Base-by-base conservation (phyloP, 2,329 filamentous ascomycete species). In the Pestalotiopsis sp. region DNA sequence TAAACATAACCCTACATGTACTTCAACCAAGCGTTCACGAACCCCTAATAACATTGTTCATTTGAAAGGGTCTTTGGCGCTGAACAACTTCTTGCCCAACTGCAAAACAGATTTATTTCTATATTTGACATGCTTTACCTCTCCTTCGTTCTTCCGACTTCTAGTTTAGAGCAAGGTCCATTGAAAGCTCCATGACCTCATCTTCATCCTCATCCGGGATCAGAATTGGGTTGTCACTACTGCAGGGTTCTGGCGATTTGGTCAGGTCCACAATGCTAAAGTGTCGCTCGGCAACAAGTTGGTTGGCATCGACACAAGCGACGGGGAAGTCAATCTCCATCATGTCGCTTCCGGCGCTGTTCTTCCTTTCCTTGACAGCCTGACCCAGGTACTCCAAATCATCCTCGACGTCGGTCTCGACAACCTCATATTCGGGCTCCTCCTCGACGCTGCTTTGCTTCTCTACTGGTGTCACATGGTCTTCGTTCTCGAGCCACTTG, bases 401-500 rank as follows among this genome's bases (percentile, higher is more conserved):
- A 49, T 61, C 58, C 5, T 57, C 66, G n/a, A 57, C 31, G 17
- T 67, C 57, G 7, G 13, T 56, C 39, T 49, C 59, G 9, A 63
- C 58, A 13, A 63, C 20, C 4, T 62, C 58, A 17, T 58, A 49
- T 25, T 67, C 66, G 13, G 57, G 14, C n/a, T 59, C 52, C n/a
- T 67, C 66, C 17, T 63, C 57, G 13, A 31, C 14, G 25, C 7
- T 56, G 36, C 12, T 25, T 11, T 75, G 65, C 1, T 74, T 70
- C 20, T 70, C 68, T 0, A 64, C 7, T 27, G 71, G 17, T 41
- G 59, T 69, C 20, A 84, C 74, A 0, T 79, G 76, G 67, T 89
- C 87, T 23, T 81, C 74, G 1, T 76, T 70, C 14, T 86, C 76
- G 1, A 89, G 74, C 79, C 83, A 86, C 7, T 76, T 70, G 20